Percentiles rank a stretch among this genome's conserved stretches.
Evolutionary conservation across 2,329 filamentous ascomycete genomes (phyloP).

Genomic region (Monosporascus sp.): DNA sequence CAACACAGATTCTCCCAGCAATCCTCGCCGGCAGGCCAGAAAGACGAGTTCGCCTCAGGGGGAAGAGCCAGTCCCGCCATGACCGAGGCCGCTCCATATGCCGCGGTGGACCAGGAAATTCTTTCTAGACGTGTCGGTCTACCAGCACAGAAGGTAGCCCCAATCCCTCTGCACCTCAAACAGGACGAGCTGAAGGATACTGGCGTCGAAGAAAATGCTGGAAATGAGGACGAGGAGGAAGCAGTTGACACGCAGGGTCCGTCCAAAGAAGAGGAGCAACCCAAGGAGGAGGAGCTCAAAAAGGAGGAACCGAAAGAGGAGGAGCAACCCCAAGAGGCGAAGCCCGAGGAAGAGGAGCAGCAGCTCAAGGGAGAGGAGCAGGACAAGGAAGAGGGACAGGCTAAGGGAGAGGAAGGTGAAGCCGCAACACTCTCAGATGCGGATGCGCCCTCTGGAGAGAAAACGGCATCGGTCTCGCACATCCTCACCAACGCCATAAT

Average conservation of each 20-base stretch:
- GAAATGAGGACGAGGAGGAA: conserved; percentile 7
- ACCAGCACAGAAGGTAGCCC: conserved; percentile 33
- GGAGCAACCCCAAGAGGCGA: conserved; percentile 13
- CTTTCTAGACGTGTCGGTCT: conserved; percentile 49
- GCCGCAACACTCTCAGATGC: conserved; percentile 14
- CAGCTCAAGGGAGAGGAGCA: conserved; percentile 13
- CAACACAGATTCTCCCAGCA: conserved; percentile 29
- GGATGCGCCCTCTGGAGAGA: conserved; percentile 21
- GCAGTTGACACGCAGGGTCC: conserved; percentile 14
- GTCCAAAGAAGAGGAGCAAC: conserved; percentile 13
- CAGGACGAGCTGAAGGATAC: conserved; percentile 19
- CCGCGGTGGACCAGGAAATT: conserved; percentile 59
- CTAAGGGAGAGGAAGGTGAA: conserved; percentile 16
- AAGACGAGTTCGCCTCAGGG: conserved; percentile 19
- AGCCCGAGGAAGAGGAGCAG: conserved; percentile 9
- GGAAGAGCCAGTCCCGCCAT: conserved; percentile 31
- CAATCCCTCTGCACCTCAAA: conserved; percentile 43
- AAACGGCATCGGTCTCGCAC: conserved; percentile 65
- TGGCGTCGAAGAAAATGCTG: conserved; percentile 16
- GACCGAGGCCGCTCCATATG: conserved; percentile 54
- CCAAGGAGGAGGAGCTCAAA: conserved; percentile 6
- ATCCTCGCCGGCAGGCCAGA: conserved; percentile 34
- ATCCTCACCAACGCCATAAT: conserved; percentile 75
- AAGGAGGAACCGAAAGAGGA: conserved; percentile 5
- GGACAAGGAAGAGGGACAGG: conserved; percentile 19